Base-by-base conservation (phyloP, 2,329 filamentous ascomycete genomes). In the Diplodia intermedia region DNA sequence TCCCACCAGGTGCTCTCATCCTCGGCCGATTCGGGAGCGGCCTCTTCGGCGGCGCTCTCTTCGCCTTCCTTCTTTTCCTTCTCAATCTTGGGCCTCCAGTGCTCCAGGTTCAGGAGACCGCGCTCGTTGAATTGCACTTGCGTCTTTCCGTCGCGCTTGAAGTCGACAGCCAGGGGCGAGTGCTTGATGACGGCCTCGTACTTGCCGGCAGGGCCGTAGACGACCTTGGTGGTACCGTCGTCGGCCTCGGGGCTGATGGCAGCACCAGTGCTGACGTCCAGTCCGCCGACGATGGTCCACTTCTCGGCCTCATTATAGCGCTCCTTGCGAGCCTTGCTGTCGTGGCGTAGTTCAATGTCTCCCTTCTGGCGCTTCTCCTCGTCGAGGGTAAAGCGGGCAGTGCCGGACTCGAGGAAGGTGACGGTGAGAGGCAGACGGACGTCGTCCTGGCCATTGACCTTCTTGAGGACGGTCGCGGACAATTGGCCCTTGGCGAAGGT, bases 1-100 rank as follows among this genome's bases (percentile, higher is more conserved):
- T 99, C 95, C 95, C 95, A 99, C 93, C 93, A 97, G 3, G 94
- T 97, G 80, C 90, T 91, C 77, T 97, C 91, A 71, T 95, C 91
- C 71, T 91, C 88, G 15, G 83, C 85, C 12, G 81, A 74, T 43
- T 78, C 75, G 43, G 78, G 70, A 50, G 79, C 69, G 38, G 79
- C 76, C 53, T 79, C 76, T 61, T 82, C 79, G 62, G 79, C 62
- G 71, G 73, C 71, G 79, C 78, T 71, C 83, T 82, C 68, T 68
- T 89, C 87, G 49, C 82, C 80, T 33, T 80, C 80, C 71, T 86
- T 82, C 70, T 85, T 83, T 71, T 87, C 78, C 74, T 88, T 83
- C 66, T 97, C 94, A 18, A 93, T 81, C 85, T 97, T 97, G 53
- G 90, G 86, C 69, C 95, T 86, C 95, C 95, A 99, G 77, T 99